Percentiles rank a stretch among this genome's conserved stretches.
These are phyloP conservation scores for Collybia sordida DNA, from an alignment of 768 basidiomycete species.

Conservation along the genomic window DNA sequence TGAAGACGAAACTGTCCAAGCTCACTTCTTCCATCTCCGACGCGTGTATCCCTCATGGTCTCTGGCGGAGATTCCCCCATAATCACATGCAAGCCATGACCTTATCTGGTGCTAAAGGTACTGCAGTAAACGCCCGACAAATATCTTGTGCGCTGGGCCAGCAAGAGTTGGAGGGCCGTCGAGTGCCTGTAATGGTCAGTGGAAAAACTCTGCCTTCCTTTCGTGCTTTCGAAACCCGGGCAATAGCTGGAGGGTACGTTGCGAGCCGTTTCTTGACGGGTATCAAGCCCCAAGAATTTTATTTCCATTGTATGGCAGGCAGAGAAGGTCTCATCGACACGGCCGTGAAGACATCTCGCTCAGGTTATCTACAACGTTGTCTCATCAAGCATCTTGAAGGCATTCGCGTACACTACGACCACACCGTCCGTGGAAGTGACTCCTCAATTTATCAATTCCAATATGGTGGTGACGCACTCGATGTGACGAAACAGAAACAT, in stretches of 20 bases:
- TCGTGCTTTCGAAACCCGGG: conserved; percentile 95
- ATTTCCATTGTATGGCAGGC: conserved; percentile 99
- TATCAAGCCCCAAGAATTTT: conserved; percentile 97
- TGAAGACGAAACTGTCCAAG: conserved; percentile 81
- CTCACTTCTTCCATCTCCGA: conserved; percentile 91
- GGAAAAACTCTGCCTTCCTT: conserved; percentile 98
- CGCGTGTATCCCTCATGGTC: conserved; percentile 78
- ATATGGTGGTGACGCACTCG: conserved; percentile 95
- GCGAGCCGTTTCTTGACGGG: conserved; percentile 99
- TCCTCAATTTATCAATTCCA: conserved; percentile 92
- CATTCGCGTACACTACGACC: conserved; percentile 94
- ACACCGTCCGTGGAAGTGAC: conserved; percentile 96
- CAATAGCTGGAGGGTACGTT: conserved; percentile 97
- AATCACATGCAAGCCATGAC: conserved; percentile 99
- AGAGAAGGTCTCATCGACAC: conserved; percentile 99
- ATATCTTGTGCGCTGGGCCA: conserved; percentile 98
- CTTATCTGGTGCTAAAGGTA: conserved; percentile 96
- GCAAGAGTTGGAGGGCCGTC: conserved; percentile 96
- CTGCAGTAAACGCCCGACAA: conserved; percentile 94
- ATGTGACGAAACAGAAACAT: conserved; percentile 97
- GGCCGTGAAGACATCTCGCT: conserved; percentile 97
- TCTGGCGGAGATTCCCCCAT: conserved; percentile 92
- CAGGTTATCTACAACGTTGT: conserved; percentile 97
- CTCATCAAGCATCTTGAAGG: conserved; percentile 99
- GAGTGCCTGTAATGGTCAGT: conserved; percentile 98